Conservation (phyloP, 768 basidiomycete genomes). For the Podaxis sp. region DNA sequence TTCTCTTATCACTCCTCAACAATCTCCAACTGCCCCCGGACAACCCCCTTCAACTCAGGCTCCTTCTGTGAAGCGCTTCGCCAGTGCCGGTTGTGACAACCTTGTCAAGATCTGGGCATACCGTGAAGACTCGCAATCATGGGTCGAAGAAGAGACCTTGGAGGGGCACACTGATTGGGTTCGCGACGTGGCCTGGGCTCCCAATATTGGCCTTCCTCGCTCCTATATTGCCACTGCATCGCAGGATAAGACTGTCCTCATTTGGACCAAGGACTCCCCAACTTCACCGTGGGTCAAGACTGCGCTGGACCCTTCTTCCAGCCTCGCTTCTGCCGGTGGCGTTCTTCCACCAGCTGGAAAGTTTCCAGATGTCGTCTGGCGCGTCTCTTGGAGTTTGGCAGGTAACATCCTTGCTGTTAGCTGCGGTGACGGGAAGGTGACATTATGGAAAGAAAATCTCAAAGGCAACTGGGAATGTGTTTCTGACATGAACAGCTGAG, state of each 20-base stretch:
- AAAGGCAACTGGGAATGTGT: constrained; percentile 97
- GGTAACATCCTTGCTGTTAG: constrained; percentile 96
- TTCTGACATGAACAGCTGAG: constrained; percentile 84
- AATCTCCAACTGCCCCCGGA: constrained; percentile 43
- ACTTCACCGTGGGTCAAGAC: constrained; percentile 78
- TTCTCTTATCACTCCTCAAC: constrained; percentile 74
- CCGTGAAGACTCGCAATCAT: constrained; percentile 82
- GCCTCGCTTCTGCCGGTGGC: constrained; percentile 43
- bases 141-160: constrained; percentile 87
- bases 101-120: constrained; percentile 93
- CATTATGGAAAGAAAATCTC: constrained; percentile 96
- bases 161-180: constrained; percentile 98
- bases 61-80: constrained; percentile 85
- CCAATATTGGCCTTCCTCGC: constrained; percentile 91
- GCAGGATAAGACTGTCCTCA: constrained; percentile 87
- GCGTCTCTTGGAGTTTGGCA: constrained; percentile 97
- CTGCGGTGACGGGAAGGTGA: constrained; percentile 97
- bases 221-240: constrained; percentile 96
- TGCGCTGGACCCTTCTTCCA: constrained; percentile 68
- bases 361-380: constrained; percentile 98
- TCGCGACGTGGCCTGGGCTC: constrained; percentile 98
- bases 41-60: constrained; percentile 38
- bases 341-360: constrained; percentile 59
- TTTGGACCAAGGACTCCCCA: constrained; percentile 87
- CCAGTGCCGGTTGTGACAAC: constrained; percentile 95